Evolutionary conservation across 148 eudicot species (phyloP).

Genomic region (Dysphania ambrosioides): DNA sequence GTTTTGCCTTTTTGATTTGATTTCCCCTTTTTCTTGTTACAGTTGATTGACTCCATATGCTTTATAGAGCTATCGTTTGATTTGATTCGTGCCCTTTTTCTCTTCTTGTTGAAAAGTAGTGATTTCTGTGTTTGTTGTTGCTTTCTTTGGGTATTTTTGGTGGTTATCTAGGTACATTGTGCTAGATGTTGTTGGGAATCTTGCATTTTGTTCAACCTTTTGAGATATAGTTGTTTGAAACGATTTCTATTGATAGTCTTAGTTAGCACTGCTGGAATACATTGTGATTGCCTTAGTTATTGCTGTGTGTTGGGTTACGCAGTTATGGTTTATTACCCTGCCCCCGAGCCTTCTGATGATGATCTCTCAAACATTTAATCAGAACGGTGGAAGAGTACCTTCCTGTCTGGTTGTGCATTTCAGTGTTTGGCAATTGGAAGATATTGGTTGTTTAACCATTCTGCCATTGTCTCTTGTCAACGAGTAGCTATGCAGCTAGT

Average conservation of each 20-base stretch:
- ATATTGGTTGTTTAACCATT: neutral
- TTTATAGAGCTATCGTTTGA: constrained; percentile 3
- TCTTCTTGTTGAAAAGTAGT: neutral
- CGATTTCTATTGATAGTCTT: neutral
- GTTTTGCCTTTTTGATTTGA: constrained; percentile 16
- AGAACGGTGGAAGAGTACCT: neutral
- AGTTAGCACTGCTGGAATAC: neutral
- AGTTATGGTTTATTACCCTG: neutral
- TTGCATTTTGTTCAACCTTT: neutral
- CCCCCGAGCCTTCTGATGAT: neutral
- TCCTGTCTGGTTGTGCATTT: neutral
- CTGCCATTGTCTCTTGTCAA: neutral
- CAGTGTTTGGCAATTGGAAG: neutral
- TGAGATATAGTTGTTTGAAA: neutral
- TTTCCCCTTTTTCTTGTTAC: neutral
- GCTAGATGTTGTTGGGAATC: neutral
- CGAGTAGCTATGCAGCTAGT: neutral
- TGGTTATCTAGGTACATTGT: neutral
- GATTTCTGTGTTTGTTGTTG: neutral
- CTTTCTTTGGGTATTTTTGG: neutral
- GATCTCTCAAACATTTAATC: neutral
- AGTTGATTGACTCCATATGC: neutral
- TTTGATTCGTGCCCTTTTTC: constrained; percentile 11
- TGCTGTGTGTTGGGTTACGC: neutral
- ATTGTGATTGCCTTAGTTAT: neutral